These are phyloP conservation scores for Acacia crassicarpa DNA, from an alignment of 306 rosid genomes.

Conservation along the genomic window DNA sequence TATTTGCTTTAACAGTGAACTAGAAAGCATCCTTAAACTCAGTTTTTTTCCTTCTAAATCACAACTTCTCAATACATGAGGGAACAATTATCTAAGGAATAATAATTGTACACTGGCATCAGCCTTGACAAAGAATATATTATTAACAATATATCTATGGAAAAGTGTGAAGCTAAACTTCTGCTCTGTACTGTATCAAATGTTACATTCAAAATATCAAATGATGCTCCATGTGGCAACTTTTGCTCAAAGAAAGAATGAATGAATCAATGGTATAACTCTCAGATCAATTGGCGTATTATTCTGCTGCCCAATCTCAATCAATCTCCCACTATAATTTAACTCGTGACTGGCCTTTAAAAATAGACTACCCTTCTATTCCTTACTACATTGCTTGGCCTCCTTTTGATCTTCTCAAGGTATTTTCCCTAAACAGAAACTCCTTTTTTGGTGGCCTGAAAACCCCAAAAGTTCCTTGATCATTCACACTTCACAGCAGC, in stretches of 20 bases:
- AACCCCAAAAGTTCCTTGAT: slow-evolving; percentile 34
- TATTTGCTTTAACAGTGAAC: not conserved
- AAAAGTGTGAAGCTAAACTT: slow-evolving; percentile 32
- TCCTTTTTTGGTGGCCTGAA: slow-evolving; percentile 24
- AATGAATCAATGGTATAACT: slow-evolving; percentile 35
- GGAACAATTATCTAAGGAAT: not conserved
- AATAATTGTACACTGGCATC: not conserved
- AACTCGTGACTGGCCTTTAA: slow-evolving; percentile 39
- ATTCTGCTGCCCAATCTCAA: slow-evolving; percentile 23
- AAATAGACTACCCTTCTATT: slow-evolving; percentile 39
- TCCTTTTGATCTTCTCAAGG: slow-evolving; percentile 30
- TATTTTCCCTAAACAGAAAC: slow-evolving; percentile 42
- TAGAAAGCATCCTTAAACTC: not conserved
- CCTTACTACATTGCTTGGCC: slow-evolving; percentile 22
- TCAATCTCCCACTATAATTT: slow-evolving; percentile 43
- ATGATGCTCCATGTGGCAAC: slow-evolving; percentile 34
- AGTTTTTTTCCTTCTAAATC: not conserved
- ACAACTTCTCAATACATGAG: not conserved
- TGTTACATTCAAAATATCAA: slow-evolving; percentile 39
- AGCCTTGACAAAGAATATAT: slow-evolving; percentile 1
- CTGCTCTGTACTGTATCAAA: slow-evolving; percentile 32
- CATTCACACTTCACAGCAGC: slow-evolving; percentile 39
- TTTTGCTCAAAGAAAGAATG: slow-evolving; percentile 46
- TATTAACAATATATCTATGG: slow-evolving; percentile 26
- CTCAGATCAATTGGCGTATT: slow-evolving; percentile 31